Percentiles rank a stretch among this genome's conserved stretches.
phyloP scores from a whole-genome alignment of 768 basidiomycete species.

The Tricholoma bakamatsutake region DNA sequence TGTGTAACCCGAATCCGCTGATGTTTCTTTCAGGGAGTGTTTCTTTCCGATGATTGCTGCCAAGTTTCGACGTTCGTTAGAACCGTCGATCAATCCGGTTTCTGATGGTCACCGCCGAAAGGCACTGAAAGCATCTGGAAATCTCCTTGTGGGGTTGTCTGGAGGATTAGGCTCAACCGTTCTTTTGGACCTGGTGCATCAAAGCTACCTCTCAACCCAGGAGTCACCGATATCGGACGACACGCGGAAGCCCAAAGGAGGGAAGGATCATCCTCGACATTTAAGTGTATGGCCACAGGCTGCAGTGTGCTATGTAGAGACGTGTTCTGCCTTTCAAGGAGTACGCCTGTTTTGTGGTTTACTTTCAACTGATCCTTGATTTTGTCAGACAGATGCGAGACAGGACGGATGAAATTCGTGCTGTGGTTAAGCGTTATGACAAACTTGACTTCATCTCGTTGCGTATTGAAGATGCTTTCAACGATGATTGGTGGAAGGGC shows the following conservation, averaged over 20 bases:
- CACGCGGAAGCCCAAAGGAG: constrained; percentile 36
- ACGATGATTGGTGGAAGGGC: constrained; percentile 56
- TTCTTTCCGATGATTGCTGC: constrained; percentile 56
- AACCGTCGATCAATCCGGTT: constrained; percentile 56
- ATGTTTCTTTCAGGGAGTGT: constrained; percentile 42
- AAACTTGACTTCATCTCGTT: constrained; percentile 55
- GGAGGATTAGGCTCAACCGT: constrained; percentile 75
- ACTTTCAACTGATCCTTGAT: constrained; percentile 5
- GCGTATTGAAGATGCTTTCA: constrained; percentile 72
- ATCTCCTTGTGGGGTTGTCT: constrained; percentile 66
- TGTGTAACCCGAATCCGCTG: neutral
- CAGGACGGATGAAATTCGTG: constrained; percentile 45
- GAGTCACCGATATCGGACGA: constrained; percentile 16
- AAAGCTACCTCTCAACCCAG: constrained; percentile 44
- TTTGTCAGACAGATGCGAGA: constrained; percentile 41
- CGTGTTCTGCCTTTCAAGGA: constrained; percentile 51
- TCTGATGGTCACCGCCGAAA: constrained; percentile 51
- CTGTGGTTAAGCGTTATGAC: constrained; percentile 40
- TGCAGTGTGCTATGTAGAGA: constrained; percentile 65
- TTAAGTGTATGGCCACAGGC: constrained; percentile 57
- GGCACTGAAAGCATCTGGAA: constrained; percentile 60
- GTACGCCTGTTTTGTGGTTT: constrained; percentile 33
- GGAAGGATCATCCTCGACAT: constrained; percentile 62
- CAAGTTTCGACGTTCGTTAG: constrained; percentile 62
- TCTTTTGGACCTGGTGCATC: constrained; percentile 61